Base-by-base conservation (phyloP, 345 rosid genomes). In the Eucalyptus pumila region DNA sequence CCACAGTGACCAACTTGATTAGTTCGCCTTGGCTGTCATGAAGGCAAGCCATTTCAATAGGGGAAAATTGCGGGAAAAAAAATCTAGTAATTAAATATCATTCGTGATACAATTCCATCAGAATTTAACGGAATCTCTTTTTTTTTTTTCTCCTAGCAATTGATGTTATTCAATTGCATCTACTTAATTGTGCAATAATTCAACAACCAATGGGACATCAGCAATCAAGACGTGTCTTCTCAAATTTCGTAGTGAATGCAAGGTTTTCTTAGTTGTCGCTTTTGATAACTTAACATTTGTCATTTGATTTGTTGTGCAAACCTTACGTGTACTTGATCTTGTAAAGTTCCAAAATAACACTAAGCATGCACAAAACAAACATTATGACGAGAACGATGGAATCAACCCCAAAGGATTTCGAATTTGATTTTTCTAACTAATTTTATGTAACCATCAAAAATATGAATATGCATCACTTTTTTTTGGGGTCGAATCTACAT, bases 41-140 rank as follows among this genome's bases (percentile, higher is more conserved):
- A 52, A 86, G 11, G 42, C 37, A 34, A 27, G 5, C 44, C 65
- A 58, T 32, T 17, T 17, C 40, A 30, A 30, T 37, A 19, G 15
- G 27, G 17, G n/a, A 16, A 52, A 49, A 56, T 24, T 27, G 87
- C 15, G 5, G 13, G 5, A 48, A 48, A 4, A 48, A 7, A 4
- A 30, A 16, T 37, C 37, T 37, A 37, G 37, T 37, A 37, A 45
- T 45, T 45, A 13, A 65, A 58, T 23, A n/a, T 40, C n/a, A 40
- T 87, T 24, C 4, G 1, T 30, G 17, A 62, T 30, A 13, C 34
- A 87, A 34, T 8, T 45, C 51, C n/a, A 52, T 9, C 11, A 16
- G 4, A 30, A 1, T 30, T 12, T 2, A 1, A 13, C 3, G 3
- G 15, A 58, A 26, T 60, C 67, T 30, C 17, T 1, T 6, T 0